Evolutionary conservation across 345 rosid species (phyloP), one percentile per base, ranked within the genome.

Genomic region (Populus nigra): DNA sequence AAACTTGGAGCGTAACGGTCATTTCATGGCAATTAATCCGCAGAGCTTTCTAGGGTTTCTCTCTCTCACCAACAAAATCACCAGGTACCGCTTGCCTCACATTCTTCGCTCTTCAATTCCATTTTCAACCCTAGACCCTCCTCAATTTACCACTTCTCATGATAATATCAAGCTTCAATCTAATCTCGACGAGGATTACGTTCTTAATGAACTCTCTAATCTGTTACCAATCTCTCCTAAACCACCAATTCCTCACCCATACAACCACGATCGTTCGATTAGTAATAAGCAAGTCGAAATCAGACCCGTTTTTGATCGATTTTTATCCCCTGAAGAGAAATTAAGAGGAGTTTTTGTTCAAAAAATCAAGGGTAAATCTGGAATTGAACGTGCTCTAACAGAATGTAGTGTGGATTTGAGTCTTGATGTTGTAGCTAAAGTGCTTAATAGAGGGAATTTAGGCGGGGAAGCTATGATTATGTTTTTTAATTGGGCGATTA

Each of bases 301-400:
- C 8, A 77, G 77, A 66, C 80, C 80, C 1, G 72, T 84, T 31
- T 75, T 55, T 20, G 95, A 91, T 78, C 79, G 74, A 12, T 90
- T 82, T 83, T 72, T 95, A 63, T 84, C 76, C 31, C 93, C 98
- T 0, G 98, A 90, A 57, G 98, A 95, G 70, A 89, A 84, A 83
- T 73, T 93, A 49, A 86, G 96, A 82, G 97, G 99, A n/a, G 91
- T 93, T 68, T 93, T 95, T 84, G 90, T 91, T 73, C 98, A 90
- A 72, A 95, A 89, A 53, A 33, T 90, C 78, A 89, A 72, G 23
- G 91, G 98, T 0, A 87, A 76, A 81, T 78, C 80, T 39, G 94
- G 91, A 4, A 66, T 87, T 65, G 89, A 88, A 35, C 75, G 72
- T 50, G 89, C 91, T 68, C 82, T 95, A 75, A 76, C 74, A 5